Evolutionary conservation across 2,329 filamentous ascomycete species (phyloP).

Genomic region (Colletotrichum limetticola): DNA sequence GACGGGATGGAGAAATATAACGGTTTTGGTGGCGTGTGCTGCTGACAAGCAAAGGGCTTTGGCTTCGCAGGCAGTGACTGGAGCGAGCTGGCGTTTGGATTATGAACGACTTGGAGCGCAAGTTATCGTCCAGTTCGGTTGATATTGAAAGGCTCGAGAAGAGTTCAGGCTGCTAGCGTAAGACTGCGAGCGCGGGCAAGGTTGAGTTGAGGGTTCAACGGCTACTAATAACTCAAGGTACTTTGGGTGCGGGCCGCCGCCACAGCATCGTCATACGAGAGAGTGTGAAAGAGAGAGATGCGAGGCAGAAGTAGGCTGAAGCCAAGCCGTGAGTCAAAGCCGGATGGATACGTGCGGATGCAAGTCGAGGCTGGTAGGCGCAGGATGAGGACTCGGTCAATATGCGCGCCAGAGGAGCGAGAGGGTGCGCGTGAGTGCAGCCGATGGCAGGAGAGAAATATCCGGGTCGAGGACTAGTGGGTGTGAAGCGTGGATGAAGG

Average conservation of each 20-base stretch:
- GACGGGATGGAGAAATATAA: conserved; percentile 17
- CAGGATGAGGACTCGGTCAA: conserved; percentile 1
- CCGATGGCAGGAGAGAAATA: conserved; percentile 6
- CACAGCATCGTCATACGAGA: conserved; percentile 25
- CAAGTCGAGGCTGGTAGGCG: conserved; percentile 4
- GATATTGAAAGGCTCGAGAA: neutral
- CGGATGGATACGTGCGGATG: neutral
- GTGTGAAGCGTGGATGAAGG: conserved; percentile 8
- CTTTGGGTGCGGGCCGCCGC: conserved; percentile 16
- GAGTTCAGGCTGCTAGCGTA: conserved; percentile 2
- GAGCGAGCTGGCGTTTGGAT: neutral
- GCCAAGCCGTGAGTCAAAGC: conserved; percentile 31
- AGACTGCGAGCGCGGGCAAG: neutral
- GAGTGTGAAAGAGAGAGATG: neutral
- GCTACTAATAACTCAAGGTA: conserved; percentile 19
- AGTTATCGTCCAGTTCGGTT: neutral
- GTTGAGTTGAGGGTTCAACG: conserved; percentile 16
- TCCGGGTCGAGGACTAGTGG: neutral
- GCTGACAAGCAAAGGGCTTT: conserved; percentile 2
- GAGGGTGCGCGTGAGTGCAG: neutral
- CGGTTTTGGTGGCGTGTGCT: conserved; percentile 20
- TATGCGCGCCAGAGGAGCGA: neutral
- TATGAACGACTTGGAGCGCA: neutral
- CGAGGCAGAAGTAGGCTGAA: conserved; percentile 31
- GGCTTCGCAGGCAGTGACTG: neutral